These are phyloP conservation scores for Ajuga reptans DNA, from an alignment of 305 asterid species.

Conservation along the genomic window DNA sequence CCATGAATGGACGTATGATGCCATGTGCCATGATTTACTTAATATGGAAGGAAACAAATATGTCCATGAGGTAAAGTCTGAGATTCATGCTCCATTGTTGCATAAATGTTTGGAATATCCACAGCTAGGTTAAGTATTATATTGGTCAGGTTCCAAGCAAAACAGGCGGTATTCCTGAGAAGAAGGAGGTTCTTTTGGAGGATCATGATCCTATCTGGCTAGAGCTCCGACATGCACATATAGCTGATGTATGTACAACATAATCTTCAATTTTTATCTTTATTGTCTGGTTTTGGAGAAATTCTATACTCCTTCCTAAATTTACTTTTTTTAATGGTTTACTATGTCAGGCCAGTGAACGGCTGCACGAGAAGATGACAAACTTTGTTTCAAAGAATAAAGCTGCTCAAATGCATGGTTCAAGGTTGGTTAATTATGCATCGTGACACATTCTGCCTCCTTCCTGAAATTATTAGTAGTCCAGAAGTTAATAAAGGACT, in stretches of 20 bases:
- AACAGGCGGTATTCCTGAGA: constrained; percentile 72
- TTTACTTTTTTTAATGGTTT: constrained; percentile 28
- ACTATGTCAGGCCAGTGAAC: constrained; percentile 74
- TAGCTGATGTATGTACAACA: constrained; percentile 78
- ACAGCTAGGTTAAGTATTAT: constrained; percentile 12
- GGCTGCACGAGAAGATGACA: constrained; percentile 94
- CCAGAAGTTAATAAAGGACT: too few species aligned
- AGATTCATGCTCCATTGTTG: constrained; percentile 4
- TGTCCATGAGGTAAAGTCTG: constrained; percentile 71
- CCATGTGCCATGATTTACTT: constrained; percentile 95
- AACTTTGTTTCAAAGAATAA: constrained; percentile 83
- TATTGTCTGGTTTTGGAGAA: neutral
- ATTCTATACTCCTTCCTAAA: neutral
- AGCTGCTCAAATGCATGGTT: constrained; percentile 97
- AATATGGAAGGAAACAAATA: constrained; percentile 96
- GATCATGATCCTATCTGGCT: constrained; percentile 99
- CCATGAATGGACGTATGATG: constrained; percentile 99
- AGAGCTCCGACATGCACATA: constrained; percentile 96
- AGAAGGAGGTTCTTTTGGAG: constrained; percentile 93
- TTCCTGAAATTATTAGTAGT: neutral
- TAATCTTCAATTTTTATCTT: constrained; percentile 6
- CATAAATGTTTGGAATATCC: constrained; percentile 16
- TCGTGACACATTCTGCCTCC: constrained; percentile 21
- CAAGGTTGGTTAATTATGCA: constrained; percentile 54
- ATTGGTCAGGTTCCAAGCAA: constrained; percentile 74